A percentile compares a stretch with the other conserved stretches of the same genome.
phyloP scores from a whole-genome alignment of 768 basidiomycete genomes.

The Phanerochaete sordida region DNA sequence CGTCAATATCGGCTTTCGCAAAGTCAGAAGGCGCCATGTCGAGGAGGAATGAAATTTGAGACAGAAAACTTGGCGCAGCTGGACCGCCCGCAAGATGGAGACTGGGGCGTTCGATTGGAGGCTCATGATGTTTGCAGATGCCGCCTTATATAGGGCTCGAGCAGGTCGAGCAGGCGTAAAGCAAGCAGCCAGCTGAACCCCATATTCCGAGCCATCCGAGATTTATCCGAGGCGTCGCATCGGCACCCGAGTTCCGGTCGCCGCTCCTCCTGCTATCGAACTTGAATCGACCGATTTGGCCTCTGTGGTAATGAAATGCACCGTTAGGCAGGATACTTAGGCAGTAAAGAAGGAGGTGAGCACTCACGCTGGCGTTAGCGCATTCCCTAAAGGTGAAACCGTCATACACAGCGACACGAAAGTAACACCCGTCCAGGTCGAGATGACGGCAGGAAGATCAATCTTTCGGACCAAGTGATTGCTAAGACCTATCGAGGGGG shows the following conservation, averaged over 20 bases:
- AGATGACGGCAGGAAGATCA: background rate
- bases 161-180: background rate
- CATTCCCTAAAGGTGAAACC: background rate
- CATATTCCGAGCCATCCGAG: conserved; percentile 3
- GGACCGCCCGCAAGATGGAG: no score
- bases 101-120: background rate
- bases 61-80: background rate
- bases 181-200: background rate
- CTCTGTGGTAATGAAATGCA: no score
- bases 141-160: background rate
- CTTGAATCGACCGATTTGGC: background rate
- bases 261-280: background rate
- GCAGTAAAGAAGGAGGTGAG: background rate
- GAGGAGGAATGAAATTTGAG: background rate
- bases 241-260: conserved; percentile 1
- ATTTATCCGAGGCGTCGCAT: conserved; percentile 5
- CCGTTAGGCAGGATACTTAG: no score
- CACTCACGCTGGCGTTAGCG: background rate
- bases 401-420: background rate
- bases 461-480: background rate
- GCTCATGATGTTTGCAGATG: background rate
- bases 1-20: conserved; percentile 55
- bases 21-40: conserved; percentile 69
- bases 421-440: background rate
- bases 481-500: background rate